Evolutionary conservation across 148 eudicot species (phyloP), one percentile per base, ranked within the genome.

Genomic region (Vaccinium vitisidaea): DNA sequence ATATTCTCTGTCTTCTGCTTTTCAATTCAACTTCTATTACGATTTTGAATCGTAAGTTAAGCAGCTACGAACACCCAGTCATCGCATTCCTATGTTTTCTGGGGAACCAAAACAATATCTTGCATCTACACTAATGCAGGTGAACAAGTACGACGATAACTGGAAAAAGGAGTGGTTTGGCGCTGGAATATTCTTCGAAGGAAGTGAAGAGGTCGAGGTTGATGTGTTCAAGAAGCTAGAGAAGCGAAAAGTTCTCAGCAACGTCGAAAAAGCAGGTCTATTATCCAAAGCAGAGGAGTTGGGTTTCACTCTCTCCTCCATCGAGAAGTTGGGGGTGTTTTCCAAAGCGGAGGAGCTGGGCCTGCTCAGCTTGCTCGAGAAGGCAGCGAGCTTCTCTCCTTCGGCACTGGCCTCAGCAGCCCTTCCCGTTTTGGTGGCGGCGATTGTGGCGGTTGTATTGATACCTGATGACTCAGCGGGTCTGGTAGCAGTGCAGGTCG

Each of bases 151-250:
- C 82, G 99, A 95, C 53, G 53, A 86, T 0, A 67, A 30, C 6
- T 97, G 99, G 99, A 80, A 91, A 69, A 97, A 97, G 49, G 23
- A 95, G 79, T 97, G 98, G 98, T 97, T 90, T 50, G 99, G 99
- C 23, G 96, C 97, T 12, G 99, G 99, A 32, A 10, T 97, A 1
- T 97, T 97, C 82, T 90, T 79, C 59, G 99, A 97, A 89, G 95
- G 95, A 14, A 90, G 98, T 56, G 98, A 97, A 88, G 91, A 91
- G 1, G 87, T 93, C 1, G 93, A 94, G 79, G 93, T 97, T 1
- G 99, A 97, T 73, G 98, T 97, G 11, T 92, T 95, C 90, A 97
- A 97, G 89, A 95, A 93, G 79, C 83, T 97, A 8, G 98, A 97
- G 87, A 92, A 94, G 80, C 84, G 93, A 8, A 97, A 94, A 87